These are phyloP conservation scores for Saccharomyces pastorianus DNA, from an alignment of 1,139 yeast genomes.

Conservation along the genomic window DNA sequence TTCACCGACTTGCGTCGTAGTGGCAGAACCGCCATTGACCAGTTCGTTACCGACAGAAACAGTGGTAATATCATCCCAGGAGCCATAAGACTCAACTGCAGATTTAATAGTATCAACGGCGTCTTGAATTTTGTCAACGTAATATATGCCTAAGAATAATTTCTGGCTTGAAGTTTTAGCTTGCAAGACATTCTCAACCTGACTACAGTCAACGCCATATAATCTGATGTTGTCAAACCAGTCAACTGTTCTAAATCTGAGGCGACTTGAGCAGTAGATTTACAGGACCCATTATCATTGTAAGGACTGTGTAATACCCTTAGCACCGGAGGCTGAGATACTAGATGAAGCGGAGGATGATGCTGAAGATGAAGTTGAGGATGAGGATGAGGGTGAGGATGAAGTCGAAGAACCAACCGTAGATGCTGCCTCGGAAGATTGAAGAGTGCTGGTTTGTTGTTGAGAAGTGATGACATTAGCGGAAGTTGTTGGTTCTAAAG, in stretches of 20 bases:
- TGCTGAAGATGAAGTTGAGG: constrained; percentile 36
- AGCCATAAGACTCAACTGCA: constrained; percentile 50
- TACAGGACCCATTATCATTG: constrained; percentile 63
- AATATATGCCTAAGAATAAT: constrained; percentile 63
- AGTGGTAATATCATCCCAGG: constrained; percentile 65
- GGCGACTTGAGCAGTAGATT: constrained; percentile 49
- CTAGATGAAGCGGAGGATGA: constrained; percentile 37
- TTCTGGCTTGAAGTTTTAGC: constrained; percentile 56
- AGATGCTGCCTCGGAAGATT: constrained; percentile 41
- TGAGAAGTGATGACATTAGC: constrained; percentile 31
- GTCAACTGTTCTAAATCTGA: constrained; percentile 50
- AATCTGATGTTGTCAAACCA: constrained; percentile 58
- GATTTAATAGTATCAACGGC: constrained; percentile 47
- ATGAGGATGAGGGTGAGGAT: constrained; percentile 20
- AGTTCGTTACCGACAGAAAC: constrained; percentile 75
- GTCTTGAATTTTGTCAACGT: constrained; percentile 44
- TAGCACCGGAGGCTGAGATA: constrained; percentile 36
- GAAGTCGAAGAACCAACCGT: constrained; percentile 49
- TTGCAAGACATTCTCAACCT: constrained; percentile 60
- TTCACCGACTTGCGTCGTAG: constrained; percentile 45
- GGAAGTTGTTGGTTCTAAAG: constrained; percentile 32
- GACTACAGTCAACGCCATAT: constrained; percentile 78
- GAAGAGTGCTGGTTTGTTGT: constrained; percentile 32
- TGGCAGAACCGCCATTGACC: constrained; percentile 60
- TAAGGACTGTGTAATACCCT: constrained; percentile 83